phyloP scores from a whole-genome alignment of 2,329 filamentous ascomycete genomes.

The Ophiostoma populinum region DNA sequence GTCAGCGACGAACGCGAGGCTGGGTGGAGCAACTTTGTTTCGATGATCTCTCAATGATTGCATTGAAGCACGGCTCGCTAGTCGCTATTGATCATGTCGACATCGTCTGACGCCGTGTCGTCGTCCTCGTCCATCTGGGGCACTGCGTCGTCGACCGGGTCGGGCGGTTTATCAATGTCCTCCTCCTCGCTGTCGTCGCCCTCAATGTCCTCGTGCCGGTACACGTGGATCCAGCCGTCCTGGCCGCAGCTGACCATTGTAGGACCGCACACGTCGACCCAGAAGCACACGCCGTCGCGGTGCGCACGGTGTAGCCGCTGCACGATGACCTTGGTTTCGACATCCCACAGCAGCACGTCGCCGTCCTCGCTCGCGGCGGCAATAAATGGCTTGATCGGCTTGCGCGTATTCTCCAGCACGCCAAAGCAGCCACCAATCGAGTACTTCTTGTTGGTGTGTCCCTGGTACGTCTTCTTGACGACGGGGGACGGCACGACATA shows the following conservation, averaged over 20 bases:
- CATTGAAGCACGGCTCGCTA: no score
- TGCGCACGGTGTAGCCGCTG: constrained; percentile 43
- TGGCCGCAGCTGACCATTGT: constrained; percentile 41
- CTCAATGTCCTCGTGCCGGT: constrained; percentile 17
- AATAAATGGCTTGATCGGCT: constrained; percentile 36
- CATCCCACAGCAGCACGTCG: constrained; percentile 75
- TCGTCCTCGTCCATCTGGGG: not conserved
- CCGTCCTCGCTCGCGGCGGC: constrained; percentile 81
- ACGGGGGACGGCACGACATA: constrained; percentile 60
- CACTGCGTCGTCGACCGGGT: not conserved
- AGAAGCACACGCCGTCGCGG: constrained; percentile 42
- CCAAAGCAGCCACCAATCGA: constrained; percentile 78
- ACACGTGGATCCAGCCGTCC: constrained; percentile 35
- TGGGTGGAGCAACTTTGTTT: no score
- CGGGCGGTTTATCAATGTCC: not conserved
- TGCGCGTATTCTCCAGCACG: constrained; percentile 18
- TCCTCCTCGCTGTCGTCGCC: not conserved
- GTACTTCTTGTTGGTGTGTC: constrained; percentile 69
- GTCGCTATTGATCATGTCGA: not conserved
- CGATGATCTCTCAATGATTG: no score
- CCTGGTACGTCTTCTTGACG: constrained; percentile 94
- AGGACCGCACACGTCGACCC: constrained; percentile 42
- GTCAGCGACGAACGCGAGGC: no score
- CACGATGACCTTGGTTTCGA: constrained; percentile 65
- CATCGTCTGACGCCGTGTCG: not conserved